A percentile compares a stretch with the other conserved stretches of the same genome.
Conservation (phyloP, 2,329 filamentous ascomycete genomes). For the Calonectria pauciramosa region DNA sequence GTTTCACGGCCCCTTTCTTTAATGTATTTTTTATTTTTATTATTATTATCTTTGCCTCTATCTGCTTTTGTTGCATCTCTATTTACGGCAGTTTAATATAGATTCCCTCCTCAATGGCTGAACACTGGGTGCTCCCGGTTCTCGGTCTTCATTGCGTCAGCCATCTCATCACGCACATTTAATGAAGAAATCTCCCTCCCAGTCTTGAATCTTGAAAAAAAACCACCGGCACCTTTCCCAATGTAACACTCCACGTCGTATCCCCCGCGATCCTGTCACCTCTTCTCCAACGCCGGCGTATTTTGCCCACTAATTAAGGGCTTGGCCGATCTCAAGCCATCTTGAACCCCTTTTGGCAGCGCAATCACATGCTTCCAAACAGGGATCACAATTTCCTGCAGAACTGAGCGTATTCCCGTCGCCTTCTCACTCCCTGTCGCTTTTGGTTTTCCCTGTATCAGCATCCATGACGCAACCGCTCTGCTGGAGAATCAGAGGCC, state of each 20-base stretch:
- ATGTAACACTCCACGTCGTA: background rate
- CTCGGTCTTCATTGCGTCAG: background rate
- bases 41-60: no score
- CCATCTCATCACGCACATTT: background rate
- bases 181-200: background rate
- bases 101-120: no score
- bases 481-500: conserved; percentile 9
- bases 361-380: conserved; percentile 28
- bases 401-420: conserved; percentile 5
- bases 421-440: background rate
- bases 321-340: background rate
- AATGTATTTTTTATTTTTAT: no score
- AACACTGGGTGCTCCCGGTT: background rate
- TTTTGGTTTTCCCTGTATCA: conserved; percentile 5
- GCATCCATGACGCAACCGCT: conserved; percentile 42
- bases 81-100: background rate
- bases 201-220: background rate
- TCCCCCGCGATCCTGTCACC: background rate
- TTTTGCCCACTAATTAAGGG: conserved; percentile 6
- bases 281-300: background rate
- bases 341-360: conserved; percentile 19
- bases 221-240: no score
- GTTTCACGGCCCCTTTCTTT: background rate
- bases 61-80: background rate
- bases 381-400: conserved; percentile 18